A percentile compares a stretch with the other conserved stretches of the same genome.
Evolutionary conservation across 2,329 filamentous ascomycete genomes (phyloP).

Genomic region (Exserohilum turcica): DNA sequence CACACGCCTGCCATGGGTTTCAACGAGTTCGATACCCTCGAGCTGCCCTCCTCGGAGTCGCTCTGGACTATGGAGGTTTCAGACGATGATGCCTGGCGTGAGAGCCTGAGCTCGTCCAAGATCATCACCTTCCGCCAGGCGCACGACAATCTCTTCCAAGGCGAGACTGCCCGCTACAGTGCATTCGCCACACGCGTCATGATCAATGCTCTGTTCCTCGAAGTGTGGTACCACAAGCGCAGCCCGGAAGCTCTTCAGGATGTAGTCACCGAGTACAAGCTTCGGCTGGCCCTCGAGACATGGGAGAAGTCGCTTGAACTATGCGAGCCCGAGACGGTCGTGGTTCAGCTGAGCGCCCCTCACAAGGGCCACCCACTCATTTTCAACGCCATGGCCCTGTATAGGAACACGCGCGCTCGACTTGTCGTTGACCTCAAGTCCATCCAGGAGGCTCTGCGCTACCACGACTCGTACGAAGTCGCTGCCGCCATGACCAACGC

Average conservation of each 20-base stretch:
- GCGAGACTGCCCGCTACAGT: conserved; percentile 87
- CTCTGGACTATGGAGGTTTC: conserved; percentile 85
- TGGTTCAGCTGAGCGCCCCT: conserved; percentile 88
- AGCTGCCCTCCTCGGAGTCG: conserved; percentile 90
- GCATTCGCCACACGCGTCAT: conserved; percentile 96
- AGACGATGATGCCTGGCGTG: conserved; percentile 83
- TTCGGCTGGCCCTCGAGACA: conserved; percentile 92
- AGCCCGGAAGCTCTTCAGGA: conserved; percentile 97
- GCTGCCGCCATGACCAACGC: conserved; percentile 95
- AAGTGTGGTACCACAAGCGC: conserved; percentile 99
- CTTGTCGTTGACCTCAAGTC: conserved; percentile 94
- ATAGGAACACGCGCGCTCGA: conserved; percentile 88
- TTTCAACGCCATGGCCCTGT: conserved; percentile 98
- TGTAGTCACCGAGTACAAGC: conserved; percentile 97
- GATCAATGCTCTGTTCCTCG: conserved; percentile 97
- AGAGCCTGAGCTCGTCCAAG: conserved; percentile 72
- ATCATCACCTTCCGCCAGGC: conserved; percentile 89
- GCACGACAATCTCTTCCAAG: conserved; percentile 94
- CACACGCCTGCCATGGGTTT: conserved; percentile 98
- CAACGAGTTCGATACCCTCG: conserved; percentile 93
- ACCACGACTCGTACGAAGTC: conserved; percentile 96
- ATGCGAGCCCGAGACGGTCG: conserved; percentile 87
- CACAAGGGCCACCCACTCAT: conserved; percentile 95
- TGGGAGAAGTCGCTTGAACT: conserved; percentile 96
- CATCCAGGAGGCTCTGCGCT: conserved; percentile 93